phyloP scores from a whole-genome alignment of 2,329 filamentous ascomycete genomes.

The Ceratocystis huliohia region DNA sequence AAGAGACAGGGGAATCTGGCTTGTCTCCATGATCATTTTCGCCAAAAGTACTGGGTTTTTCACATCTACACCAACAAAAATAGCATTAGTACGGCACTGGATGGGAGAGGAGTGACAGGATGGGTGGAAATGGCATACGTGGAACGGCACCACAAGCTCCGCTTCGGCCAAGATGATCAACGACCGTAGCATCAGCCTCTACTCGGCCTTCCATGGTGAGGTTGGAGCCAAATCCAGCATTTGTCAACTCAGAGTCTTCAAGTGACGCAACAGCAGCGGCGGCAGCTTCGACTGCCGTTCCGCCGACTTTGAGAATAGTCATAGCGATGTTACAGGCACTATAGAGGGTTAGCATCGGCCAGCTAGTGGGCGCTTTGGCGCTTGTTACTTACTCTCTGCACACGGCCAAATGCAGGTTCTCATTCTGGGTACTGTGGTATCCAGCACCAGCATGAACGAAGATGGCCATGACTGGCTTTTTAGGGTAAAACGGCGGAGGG shows the following conservation, averaged over 20 bases:
- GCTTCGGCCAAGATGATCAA: slow-evolving; percentile 82
- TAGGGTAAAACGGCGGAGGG: background rate
- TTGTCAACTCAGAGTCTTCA: slow-evolving; percentile 91
- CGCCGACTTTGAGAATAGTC: slow-evolving; percentile 56
- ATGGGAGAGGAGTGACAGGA: background rate
- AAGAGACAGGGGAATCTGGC: slow-evolving; percentile 64
- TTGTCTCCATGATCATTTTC: slow-evolving; percentile 66
- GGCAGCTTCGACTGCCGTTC: slow-evolving; percentile 72
- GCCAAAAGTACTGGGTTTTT: slow-evolving; percentile 87
- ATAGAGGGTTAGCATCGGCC: background rate
- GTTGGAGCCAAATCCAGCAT: slow-evolving; percentile 92
- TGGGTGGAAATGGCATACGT: slow-evolving; percentile 40
- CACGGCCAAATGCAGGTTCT: slow-evolving; percentile 68
- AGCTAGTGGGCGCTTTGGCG: slow-evolving; percentile 12
- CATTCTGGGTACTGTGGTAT: slow-evolving; percentile 80
- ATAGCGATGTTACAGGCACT: slow-evolving; percentile 19
- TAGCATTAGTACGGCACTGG: background rate
- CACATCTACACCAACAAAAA: slow-evolving; percentile 47
- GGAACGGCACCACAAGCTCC: slow-evolving; percentile 85
- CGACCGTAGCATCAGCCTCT: slow-evolving; percentile 86
- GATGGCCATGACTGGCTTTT: slow-evolving; percentile 51
- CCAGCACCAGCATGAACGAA: slow-evolving; percentile 94
- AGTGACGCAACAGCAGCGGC: slow-evolving; percentile 78
- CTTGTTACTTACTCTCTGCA: slow-evolving; percentile 67
- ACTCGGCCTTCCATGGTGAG: slow-evolving; percentile 79